Base-by-base conservation (phyloP, 805 yeast species). In the Wickerhamiella cacticola region DNA sequence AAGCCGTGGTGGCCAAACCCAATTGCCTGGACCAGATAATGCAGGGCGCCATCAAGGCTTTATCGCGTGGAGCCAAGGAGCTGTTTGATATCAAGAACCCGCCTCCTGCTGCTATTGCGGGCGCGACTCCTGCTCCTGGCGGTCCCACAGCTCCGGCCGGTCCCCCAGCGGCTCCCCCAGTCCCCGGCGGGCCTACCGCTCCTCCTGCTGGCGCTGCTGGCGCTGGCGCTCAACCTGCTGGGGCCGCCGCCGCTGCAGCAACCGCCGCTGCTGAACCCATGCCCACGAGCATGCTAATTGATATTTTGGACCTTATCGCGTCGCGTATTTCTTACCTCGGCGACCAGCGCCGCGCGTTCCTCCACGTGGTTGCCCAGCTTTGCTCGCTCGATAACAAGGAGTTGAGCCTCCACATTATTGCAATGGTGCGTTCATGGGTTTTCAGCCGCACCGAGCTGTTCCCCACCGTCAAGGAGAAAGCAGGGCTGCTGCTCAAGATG, bases 391-490 rank as follows among this genome's bases (percentile, higher is more conserved):
- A 77, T 50, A 96, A 88, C 57, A 79, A 78, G 51, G 78, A 74
- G 21, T 74, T 92, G 7, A 68, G 88, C 51, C 75, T 75, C 51
- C 81, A 80, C 58, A 82, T 92, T 41, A 77, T 89, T 22, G 71
- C 72, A 24, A 79, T 87, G 53, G 89, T 88, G 1, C 76, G 88
- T 57, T 73, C 74, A 13, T 92, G 99, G 98, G 89, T 88, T 0
- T 87, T 94, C 59, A 76, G 85, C 2, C 76, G 80, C 49, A 70
- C 77, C 3, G 95, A 85, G 54, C 71, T 85, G 19, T 87, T 87
- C 69, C 99, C 99, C 2, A 85, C 97, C 0, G 78, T 82, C 2
- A 94, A 92, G 61, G 99, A 92, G 59, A 92, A 92, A 61, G 95
- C 97, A 1, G 96, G 95, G 0, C 80, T 92, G 35, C 68, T 92